Percentiles rank a stretch among this genome's conserved stretches.
Conservation (phyloP, 2,329 filamentous ascomycete genomes). For the Talaromyces sp. region DNA sequence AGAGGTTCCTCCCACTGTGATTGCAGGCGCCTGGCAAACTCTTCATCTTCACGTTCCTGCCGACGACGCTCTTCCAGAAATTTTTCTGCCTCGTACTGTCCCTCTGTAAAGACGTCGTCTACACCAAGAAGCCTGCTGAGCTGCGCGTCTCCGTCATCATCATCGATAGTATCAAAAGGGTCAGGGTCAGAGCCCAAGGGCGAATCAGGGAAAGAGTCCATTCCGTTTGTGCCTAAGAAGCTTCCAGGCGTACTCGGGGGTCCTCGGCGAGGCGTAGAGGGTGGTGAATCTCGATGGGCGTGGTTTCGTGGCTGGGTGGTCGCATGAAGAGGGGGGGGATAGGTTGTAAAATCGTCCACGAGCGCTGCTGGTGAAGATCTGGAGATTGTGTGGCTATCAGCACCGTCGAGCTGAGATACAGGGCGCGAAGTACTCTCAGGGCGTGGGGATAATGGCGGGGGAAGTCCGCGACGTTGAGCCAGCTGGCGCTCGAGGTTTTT, state of each 20-base stretch:
- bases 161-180: neutral
- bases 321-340: neutral
- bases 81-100: constrained; percentile 26
- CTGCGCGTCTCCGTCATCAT: neutral
- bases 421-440: neutral
- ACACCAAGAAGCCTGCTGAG: constrained; percentile 19
- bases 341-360: neutral
- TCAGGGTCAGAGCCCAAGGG: neutral
- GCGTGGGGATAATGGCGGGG: neutral
- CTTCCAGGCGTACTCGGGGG: neutral
- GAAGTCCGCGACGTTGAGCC: constrained; percentile 16
- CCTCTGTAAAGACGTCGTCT: constrained; percentile 21
- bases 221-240: neutral
- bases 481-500: constrained; percentile 20
- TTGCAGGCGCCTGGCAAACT: constrained; percentile 34
- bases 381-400: neutral
- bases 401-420: constrained; percentile 16
- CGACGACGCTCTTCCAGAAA: constrained; percentile 25
- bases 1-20: constrained; percentile 17
- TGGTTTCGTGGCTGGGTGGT: neutral
- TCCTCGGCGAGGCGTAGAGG: neutral
- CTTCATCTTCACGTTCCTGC: constrained; percentile 33
- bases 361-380: neutral
- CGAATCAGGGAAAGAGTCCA: neutral
- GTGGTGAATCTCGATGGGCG: neutral